phyloP scores from a whole-genome alignment of 345 rosid species.

The Carallia pectinifolia region DNA sequence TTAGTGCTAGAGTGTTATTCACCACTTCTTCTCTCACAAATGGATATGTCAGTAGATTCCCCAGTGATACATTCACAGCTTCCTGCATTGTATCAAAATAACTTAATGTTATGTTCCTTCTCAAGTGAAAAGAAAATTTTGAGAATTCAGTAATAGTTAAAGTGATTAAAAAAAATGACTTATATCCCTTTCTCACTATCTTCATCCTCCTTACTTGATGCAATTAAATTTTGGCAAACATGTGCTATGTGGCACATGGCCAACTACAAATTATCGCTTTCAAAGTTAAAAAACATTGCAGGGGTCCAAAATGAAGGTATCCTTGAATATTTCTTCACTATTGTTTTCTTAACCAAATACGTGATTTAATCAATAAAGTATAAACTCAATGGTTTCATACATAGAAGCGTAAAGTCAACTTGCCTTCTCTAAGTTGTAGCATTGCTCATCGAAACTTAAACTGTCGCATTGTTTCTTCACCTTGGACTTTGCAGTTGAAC shows the following conservation, averaged over 20 bases:
- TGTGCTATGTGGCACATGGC: conserved; percentile 1
- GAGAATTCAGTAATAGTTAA: no score
- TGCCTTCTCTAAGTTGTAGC: conserved; percentile 85
- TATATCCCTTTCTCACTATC: no score
- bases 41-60: conserved; percentile 36
- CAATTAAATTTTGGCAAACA: background rate
- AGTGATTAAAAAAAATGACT: no score
- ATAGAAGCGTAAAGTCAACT: background rate
- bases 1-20: conserved; percentile 16
- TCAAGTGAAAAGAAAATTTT: no score
- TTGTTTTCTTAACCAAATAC: background rate
- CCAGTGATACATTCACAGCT: conserved; percentile 35
- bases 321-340: background rate
- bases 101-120: no score
- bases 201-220: background rate
- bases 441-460: conserved; percentile 60
- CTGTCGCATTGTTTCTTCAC: conserved; percentile 48
- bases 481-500: conserved; percentile 69
- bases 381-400: no score
- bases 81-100: conserved; percentile 28
- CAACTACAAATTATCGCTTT: background rate
- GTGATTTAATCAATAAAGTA: background rate
- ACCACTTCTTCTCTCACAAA: conserved; percentile 31
- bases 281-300: background rate
- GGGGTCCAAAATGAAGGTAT: background rate